These are phyloP conservation scores for Dendrocalamus sinicus DNA, from an alignment of 176 grass and related monocot species.

Conservation along the genomic window DNA sequence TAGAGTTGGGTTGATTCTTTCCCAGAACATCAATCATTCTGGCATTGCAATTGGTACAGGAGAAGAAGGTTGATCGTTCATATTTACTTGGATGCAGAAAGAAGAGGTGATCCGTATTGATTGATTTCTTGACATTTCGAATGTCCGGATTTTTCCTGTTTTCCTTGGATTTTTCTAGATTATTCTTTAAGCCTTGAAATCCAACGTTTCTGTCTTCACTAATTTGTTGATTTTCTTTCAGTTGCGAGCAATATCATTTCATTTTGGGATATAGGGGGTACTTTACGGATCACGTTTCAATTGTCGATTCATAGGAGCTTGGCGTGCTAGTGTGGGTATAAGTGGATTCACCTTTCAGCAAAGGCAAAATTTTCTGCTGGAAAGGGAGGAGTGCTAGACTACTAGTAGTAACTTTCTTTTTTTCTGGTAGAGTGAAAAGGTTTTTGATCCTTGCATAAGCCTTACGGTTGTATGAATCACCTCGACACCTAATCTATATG, in stretches of 20 bases:
- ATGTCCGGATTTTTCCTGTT: not conserved
- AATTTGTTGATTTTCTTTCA: not conserved
- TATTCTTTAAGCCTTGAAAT: not conserved
- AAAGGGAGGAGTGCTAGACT: conserved; percentile 16
- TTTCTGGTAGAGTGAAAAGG: conserved; percentile 10
- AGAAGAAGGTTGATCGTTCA: not conserved
- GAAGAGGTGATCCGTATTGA: not conserved
- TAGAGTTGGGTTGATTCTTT: not conserved
- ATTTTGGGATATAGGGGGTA: not conserved
- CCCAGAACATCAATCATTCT: not conserved
- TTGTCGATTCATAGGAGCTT: conserved; percentile 9
- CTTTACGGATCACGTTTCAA: not conserved
- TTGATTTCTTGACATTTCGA: not conserved
- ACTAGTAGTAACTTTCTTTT: conserved; percentile 45
- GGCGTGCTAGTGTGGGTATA: conserved; percentile 35
- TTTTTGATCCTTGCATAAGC: conserved; percentile 37
- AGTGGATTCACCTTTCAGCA: conserved; percentile 54
- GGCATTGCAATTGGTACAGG: not conserved
- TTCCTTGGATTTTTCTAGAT: not conserved
- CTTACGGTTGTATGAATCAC: conserved; percentile 43
- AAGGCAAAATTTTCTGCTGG: conserved; percentile 49
- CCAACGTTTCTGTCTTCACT: not conserved
- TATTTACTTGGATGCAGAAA: not conserved
- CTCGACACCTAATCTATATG: conserved; percentile 41
- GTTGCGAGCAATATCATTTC: not conserved